Conservation (phyloP, 768 basidiomycete genomes). For the Pleurotus sapidus region DNA sequence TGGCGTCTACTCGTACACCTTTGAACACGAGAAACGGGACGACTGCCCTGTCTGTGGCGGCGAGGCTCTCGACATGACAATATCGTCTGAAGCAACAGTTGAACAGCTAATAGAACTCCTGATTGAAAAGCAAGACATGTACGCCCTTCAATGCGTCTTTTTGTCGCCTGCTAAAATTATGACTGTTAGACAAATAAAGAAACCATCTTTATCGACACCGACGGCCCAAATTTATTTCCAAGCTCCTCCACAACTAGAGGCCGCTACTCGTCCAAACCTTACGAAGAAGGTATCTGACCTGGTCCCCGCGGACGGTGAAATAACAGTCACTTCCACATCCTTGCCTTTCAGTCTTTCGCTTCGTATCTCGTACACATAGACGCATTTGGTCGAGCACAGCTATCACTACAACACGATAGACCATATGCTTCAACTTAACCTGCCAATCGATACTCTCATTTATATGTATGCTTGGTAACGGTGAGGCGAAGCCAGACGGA, state of each 20-base stretch:
- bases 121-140: conserved; percentile 90
- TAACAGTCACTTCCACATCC: conserved; percentile 85
- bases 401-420: neutral
- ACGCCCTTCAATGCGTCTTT: conserved; percentile 23
- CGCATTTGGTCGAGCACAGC: neutral
- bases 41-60: conserved; percentile 99
- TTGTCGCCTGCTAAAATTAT: conserved; percentile 2
- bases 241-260: conserved; percentile 88
- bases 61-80: conserved; percentile 71
- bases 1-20: conserved; percentile 95
- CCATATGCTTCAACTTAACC: too few species aligned
- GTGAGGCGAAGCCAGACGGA: too few species aligned
- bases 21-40: conserved; percentile 87
- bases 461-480: neutral
- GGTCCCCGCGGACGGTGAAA: conserved; percentile 69
- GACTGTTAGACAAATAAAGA: conserved; percentile 84
- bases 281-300: conserved; percentile 84
- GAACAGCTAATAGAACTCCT: conserved; percentile 88
- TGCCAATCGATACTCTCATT: neutral
- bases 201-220: conserved; percentile 83
- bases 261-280: conserved; percentile 87
- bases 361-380: conserved; percentile 50
- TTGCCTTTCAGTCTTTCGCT: conserved; percentile 85
- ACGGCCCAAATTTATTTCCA: conserved; percentile 86
- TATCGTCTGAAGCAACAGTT: conserved; percentile 73